Conservation (phyloP, 148 eudicot genomes). For the Salicornia ramosissima region DNA sequence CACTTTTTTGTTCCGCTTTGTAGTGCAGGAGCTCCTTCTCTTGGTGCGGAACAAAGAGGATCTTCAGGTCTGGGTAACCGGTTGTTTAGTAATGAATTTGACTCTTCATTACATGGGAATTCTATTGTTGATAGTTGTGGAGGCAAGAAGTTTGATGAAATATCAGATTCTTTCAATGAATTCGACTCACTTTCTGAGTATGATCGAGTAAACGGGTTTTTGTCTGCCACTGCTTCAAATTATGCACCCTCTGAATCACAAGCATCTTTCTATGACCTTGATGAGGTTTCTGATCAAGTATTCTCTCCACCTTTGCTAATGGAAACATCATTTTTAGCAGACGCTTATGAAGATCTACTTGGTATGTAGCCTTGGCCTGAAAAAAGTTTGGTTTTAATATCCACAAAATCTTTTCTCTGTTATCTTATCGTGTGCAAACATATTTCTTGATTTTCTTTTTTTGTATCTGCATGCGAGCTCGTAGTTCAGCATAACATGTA, state of each 20-base stretch:
- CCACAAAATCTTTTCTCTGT: too few species aligned
- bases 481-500: too few species aligned
- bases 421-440: background rate
- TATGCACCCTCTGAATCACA: constrained; percentile 57
- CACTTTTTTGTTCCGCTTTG: constrained; percentile 90
- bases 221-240: constrained; percentile 59
- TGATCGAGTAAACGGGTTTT: constrained; percentile 57
- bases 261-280: constrained; percentile 58
- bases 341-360: constrained; percentile 86
- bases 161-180: constrained; percentile 42
- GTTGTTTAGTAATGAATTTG: constrained; percentile 45
- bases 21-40: constrained; percentile 59
- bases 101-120: constrained; percentile 40
- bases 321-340: constrained; percentile 75
- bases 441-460: background rate
- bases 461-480: background rate
- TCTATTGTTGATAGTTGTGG: constrained; percentile 32
- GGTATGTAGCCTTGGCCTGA: constrained; percentile 42
- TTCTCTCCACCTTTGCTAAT: constrained; percentile 88
- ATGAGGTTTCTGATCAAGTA: constrained; percentile 71
- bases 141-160: constrained; percentile 49
- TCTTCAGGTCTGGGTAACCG: constrained; percentile 43
- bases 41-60: constrained; percentile 50
- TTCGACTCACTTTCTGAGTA: constrained; percentile 55
- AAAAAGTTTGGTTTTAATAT: constrained; percentile 6